Base-by-base conservation (phyloP, 2,329 filamentous ascomycete genomes). In the Ceratocystis lukuohia region DNA sequence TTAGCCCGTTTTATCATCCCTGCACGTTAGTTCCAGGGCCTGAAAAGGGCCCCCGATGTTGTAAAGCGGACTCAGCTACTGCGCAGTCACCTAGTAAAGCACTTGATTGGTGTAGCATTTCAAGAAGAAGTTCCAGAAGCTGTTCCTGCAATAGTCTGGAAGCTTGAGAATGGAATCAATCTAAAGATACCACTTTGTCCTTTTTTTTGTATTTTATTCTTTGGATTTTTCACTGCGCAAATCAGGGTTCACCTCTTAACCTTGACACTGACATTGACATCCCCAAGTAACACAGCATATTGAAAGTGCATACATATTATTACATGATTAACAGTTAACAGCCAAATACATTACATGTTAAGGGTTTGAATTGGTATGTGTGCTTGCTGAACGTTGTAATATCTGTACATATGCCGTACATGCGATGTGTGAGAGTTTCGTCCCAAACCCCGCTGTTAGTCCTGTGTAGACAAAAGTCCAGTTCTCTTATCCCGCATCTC, bases 31-130 rank as follows among this genome's bases (percentile, higher is more conserved):
- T 17, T 30, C 12, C 53, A 7, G 22, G 53, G 28, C 53, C 53
- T 59, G 53, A 59, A 59, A 59, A 59, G 22, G 12, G 12, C 5
- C 28, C 22, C 28, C 48, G 22, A 53, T 53, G 48, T 10, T 53
- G 25, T 25, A 53, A 28, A 53, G 48, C 25, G 22, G n/a, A 12
- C 48, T 53, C 48, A 53, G 48, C 48, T 53, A 53, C 8, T 25
- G 8, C 12, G 12, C 15, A 53, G 25, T 4, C 48, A 20, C 8
- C 8, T 28, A 53, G 25, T 25, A 25, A 53, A 25, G 48, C 4
- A 25, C 48, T 53, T 53, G 48, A 53, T 53, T 53, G 48, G 48
- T 53, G 48, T 53, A 53, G 48, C 22, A 53, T 53, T 28, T 53
- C 20, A 53, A 53, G 20, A 25, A 53, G 48, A 53, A 25, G 20